Percentiles rank a stretch among this genome's conserved stretches.
phyloP scores from a whole-genome alignment of 2,329 filamentous ascomycete species.

The Xylariales sp. region DNA sequence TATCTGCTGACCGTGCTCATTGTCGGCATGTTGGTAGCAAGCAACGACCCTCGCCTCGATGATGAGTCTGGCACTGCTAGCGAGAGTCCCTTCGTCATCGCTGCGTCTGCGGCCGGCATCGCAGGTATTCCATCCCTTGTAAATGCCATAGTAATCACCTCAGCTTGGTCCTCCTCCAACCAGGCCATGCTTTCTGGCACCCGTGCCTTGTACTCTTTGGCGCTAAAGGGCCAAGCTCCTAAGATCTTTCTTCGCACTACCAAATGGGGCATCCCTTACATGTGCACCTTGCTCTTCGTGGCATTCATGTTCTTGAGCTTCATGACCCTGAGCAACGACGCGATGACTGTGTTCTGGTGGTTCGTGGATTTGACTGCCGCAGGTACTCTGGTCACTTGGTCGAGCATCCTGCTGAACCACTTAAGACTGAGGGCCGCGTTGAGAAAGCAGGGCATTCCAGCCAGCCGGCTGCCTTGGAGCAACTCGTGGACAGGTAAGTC shows the following conservation, averaged over 20 bases:
- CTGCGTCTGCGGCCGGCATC: conserved; percentile 22
- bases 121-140: conserved; percentile 21
- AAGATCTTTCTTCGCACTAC: conserved; percentile 49
- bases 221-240: conserved; percentile 47
- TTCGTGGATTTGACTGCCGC: conserved; percentile 57
- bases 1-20: conserved; percentile 25
- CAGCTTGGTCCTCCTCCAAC: conserved; percentile 27
- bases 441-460: conserved; percentile 48
- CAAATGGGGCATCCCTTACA: conserved; percentile 50
- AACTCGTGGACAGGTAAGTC: conserved; percentile 57
- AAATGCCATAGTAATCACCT: conserved; percentile 28
- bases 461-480: conserved; percentile 53
- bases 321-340: conserved; percentile 52
- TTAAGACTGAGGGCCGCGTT: conserved; percentile 52
- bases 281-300: conserved; percentile 48
- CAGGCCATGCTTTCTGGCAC: conserved; percentile 45
- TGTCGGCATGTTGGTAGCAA: conserved; percentile 25
- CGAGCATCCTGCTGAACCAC: conserved; percentile 53
- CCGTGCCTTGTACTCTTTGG: conserved; percentile 51
- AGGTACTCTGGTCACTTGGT: conserved; percentile 62
- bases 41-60: conserved; percentile 27
- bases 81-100: conserved; percentile 23
- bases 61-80: conserved; percentile 21
- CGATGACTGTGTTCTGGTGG: conserved; percentile 63
- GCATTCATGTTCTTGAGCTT: conserved; percentile 54